phyloP scores from a whole-genome alignment of 257 asterid genomes.

The Catharanthus roseus region DNA sequence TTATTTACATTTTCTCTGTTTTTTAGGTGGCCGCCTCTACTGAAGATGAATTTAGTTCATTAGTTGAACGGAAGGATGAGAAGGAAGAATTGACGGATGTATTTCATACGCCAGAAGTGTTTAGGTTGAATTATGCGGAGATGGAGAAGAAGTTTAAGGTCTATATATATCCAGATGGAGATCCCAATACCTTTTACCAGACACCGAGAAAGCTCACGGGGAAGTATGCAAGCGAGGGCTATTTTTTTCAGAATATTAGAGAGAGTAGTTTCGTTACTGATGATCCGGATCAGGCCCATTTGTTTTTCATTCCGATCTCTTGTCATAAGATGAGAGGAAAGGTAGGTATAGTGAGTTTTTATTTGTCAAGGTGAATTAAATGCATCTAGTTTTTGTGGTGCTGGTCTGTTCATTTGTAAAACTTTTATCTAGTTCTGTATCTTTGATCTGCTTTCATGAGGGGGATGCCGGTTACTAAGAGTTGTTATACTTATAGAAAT shows the following conservation, averaged over 20 bases:
- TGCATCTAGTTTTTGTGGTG: neutral
- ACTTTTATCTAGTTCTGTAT: too few relatives aligned
- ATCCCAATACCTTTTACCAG: conserved; percentile 89
- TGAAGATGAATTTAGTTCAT: neutral
- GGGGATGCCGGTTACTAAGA: too few relatives aligned
- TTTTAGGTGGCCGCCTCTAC: neutral
- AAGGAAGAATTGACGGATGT: conserved; percentile 32
- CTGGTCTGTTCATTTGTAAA: neutral
- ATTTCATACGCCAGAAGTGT: conserved; percentile 66
- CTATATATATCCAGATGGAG: conserved; percentile 85
- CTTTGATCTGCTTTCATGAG: too few relatives aligned
- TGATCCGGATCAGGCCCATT: conserved; percentile 80
- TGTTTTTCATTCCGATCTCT: conserved; percentile 95
- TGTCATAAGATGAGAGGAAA: conserved; percentile 99
- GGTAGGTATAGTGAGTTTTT: conserved; percentile 58
- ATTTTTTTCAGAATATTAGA: conserved; percentile 83
- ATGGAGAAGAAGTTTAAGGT: conserved; percentile 84
- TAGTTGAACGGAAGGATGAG: conserved; percentile 27
- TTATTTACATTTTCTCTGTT: neutral
- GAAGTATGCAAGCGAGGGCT: conserved; percentile 92
- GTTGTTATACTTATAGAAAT: neutral
- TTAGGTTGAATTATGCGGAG: conserved; percentile 61
- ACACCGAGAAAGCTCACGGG: conserved; percentile 97
- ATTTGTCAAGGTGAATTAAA: neutral
- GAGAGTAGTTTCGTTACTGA: conserved; percentile 74